Conservation (phyloP, 2,329 filamentous ascomycete species). For the Monilinia polystroma region DNA sequence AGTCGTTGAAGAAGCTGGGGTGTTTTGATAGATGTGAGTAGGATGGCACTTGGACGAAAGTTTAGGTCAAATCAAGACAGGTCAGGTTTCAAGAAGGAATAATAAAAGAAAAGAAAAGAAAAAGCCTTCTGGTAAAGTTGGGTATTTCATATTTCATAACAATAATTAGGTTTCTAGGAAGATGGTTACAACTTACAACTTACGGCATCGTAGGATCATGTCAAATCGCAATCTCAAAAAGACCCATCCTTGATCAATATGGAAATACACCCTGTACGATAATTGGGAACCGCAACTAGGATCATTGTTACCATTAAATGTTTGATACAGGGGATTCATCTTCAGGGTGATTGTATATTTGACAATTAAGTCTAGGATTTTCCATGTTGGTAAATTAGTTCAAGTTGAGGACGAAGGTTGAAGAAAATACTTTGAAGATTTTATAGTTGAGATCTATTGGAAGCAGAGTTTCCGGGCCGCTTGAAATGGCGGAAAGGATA, state of each 20-base stretch:
- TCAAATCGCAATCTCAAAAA: slow-evolving; percentile 18
- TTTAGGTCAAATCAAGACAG: neutral
- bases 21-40: neutral
- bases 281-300: slow-evolving; percentile 2
- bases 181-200: slow-evolving; percentile 11
- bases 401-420: neutral
- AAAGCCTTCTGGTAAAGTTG: neutral
- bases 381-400: neutral
- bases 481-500: neutral
- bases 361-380: slow-evolving; percentile 11
- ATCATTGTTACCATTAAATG: neutral
- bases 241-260: slow-evolving; percentile 13
- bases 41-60: neutral
- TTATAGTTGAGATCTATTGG: neutral
- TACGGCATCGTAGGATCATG: slow-evolving; percentile 10
- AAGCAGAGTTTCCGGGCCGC: neutral
- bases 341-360: neutral
- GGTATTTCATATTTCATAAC: slow-evolving; percentile 17
- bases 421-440: neutral
- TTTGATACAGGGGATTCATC: slow-evolving; percentile 1
- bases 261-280: slow-evolving; percentile 5
- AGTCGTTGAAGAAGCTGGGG: slow-evolving; percentile 5
- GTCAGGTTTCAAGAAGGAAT: neutral
- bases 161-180: slow-evolving; percentile 19
- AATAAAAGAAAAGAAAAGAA: slow-evolving; percentile 7